Base-by-base conservation (phyloP, 768 basidiomycete species). In the Tubosaeta brunneosetosa region DNA sequence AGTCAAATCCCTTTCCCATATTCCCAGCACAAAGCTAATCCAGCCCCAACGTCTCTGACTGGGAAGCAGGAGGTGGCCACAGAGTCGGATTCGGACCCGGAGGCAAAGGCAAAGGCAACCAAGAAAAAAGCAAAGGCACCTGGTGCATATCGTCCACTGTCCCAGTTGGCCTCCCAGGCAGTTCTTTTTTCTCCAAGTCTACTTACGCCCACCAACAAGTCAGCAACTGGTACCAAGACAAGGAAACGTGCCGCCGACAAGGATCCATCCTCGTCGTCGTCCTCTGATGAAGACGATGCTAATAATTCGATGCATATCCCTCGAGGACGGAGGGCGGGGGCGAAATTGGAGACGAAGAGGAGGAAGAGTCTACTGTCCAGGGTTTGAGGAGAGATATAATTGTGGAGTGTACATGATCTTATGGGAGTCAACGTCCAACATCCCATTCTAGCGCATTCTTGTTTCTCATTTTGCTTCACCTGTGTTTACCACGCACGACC, bases 291-390 rank as follows among this genome's bases (percentile, higher is more conserved):
- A 1, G 73, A 74, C 0, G 77, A 59, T 33, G 65, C 33, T 1
- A 55, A 47, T n/a, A 56, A 53, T 29, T 66, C 68, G 16, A 60
- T 78, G n/a, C 86, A 87, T 64, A 86, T 88, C 51, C 86, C 86
- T 29, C 73, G 67, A 55, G 72, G 72, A 11, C 74, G 81, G 50
- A 71, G 74, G 52, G 86, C 86, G 36, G 84, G 83, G 2, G 66
- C 61, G n/a, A 49, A 27, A 22, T 37, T 65, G 49, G 47, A 58
- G 42, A 56, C 56, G 41, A 66, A 62, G 61, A 65, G 61, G 63
- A 63, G 50, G 54, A 66, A 51, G 52, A 49, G 60, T 27, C 22
- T 57, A 3, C 46, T 61, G 44, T 55, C 56, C 31, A 43, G 17
- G 22, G 8, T 42, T 2, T 58, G 40, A 51, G 22, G 11, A 13